Evolutionary conservation across 2,329 filamentous ascomycete species (phyloP), one percentile per base, ranked within the genome.

Genomic region (Fusarium begoniae): DNA sequence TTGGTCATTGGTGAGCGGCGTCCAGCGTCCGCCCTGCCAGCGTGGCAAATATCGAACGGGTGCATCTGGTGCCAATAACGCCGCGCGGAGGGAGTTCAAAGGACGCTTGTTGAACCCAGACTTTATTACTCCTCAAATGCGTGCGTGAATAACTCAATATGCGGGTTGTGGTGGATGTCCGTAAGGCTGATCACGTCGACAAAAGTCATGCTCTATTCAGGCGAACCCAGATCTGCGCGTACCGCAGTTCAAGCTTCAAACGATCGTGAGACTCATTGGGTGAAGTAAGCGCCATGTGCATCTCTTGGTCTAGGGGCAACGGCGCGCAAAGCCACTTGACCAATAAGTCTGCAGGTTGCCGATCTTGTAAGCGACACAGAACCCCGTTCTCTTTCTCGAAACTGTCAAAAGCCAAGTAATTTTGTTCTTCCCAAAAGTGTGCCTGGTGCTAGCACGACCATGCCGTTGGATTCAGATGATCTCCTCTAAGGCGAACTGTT

Each of bases 11-110:
- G 75, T 63, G 77, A 75, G 64, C 65, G 69, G 68, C 47, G 57
- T 63, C 63, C 66, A 71, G 50, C 63, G 67, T 72, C 74, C 77
- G 77, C 77, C 77, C 73, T 77, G 77, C 77, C 75, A 78, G 77
- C 77, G 77, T 79, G 77, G 77, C 77, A 75, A 79, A 73, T 71
- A 69, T 66, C 69, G 63, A 77, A 75, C 65, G 69, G 66, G 53
- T 76, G 69, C 65, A 66, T 68, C 64, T 75, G 65, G 59, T 75
- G 51, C 66, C 63, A 69, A 66, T 72, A 57, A 70, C 38, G 51
- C 54, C 41, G 47, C n/a, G 60, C 32, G 60, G 63, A 62, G 41
- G 56, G 24, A 50, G 55, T 57, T 56, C 22, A 40, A 61, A 53
- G 10, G 48, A 61, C 53, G 32, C 44, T 59, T 72, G 61, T 45